Evolutionary conservation across 345 rosid species (phyloP).

Genomic region (Luvunga scandens): DNA sequence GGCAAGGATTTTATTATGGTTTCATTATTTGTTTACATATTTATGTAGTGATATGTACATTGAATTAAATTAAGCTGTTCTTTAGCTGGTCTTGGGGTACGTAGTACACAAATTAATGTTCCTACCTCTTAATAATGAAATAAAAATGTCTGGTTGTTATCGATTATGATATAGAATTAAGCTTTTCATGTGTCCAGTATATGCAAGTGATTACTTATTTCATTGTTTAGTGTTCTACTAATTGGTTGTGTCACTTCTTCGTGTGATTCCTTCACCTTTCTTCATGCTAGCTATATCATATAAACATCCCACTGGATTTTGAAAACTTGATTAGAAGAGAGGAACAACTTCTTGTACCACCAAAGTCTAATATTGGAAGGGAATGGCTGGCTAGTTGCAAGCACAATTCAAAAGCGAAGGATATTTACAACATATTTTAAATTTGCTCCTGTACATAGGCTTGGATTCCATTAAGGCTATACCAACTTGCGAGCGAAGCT

Average conservation of each 20-base stretch:
- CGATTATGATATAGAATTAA: constrained; percentile 15
- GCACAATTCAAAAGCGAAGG: background rate
- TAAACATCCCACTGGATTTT: background rate
- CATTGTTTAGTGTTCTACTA: background rate
- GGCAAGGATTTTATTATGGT: constrained; percentile 15
- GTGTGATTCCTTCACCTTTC: background rate
- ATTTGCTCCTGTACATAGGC: background rate
- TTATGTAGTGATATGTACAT: constrained; percentile 21
- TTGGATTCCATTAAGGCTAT: background rate
- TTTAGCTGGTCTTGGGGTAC: constrained; percentile 12
- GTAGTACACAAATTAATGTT: background rate
- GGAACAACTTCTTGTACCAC: background rate
- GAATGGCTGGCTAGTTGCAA: background rate
- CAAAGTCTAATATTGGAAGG: background rate
- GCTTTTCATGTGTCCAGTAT: constrained; percentile 20
- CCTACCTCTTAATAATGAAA: constrained; percentile 19
- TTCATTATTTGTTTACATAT: background rate
- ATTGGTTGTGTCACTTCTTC: background rate
- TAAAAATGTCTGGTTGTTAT: constrained; percentile 15
- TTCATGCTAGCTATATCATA: background rate
- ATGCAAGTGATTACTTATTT: constrained; percentile 15
- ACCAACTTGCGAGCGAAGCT: background rate
- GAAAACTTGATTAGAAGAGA: background rate
- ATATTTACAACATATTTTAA: background rate
- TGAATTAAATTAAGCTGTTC: constrained; percentile 1